phyloP scores from a whole-genome alignment of 1,284 basidiomycete species.

The Tilletia walkeri region DNA sequence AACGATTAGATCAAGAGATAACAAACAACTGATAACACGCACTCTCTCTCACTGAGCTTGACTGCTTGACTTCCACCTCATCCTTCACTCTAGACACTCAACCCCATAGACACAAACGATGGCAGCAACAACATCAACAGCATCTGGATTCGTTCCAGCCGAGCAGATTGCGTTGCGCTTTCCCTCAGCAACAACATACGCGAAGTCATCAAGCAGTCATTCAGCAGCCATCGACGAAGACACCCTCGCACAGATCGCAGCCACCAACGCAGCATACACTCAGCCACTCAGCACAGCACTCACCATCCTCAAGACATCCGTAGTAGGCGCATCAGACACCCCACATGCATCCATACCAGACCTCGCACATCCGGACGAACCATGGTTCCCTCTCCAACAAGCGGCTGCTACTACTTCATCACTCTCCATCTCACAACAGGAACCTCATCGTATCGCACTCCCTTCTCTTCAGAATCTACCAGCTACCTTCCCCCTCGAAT shows the following conservation, averaged over 20 bases:
- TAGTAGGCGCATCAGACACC: not conserved
- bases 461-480: not conserved
- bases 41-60: too few species aligned
- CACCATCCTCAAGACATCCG: constrained; percentile 1
- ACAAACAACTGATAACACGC: not conserved
- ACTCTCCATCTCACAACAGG: too few species aligned
- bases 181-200: constrained; percentile 5
- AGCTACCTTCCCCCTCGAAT: not conserved
- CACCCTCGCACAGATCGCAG: not conserved
- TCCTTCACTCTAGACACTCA: too few species aligned
- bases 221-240: not conserved
- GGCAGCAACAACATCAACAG: not conserved
- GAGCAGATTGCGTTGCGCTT: not conserved
- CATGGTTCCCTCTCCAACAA: constrained; percentile 2
- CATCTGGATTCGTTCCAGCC: not conserved
- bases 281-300: not conserved
- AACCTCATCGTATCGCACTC: not conserved
- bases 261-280: not conserved
- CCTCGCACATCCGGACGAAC: not conserved
- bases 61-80: not conserved
- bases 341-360: not conserved
- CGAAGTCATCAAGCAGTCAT: not conserved
- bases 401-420: too few species aligned
- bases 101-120: too few species aligned
- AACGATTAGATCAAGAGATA: not conserved